Evolutionary conservation across 2,329 filamentous ascomycete species (phyloP).

Genomic region (Verticillium nubilum): DNA sequence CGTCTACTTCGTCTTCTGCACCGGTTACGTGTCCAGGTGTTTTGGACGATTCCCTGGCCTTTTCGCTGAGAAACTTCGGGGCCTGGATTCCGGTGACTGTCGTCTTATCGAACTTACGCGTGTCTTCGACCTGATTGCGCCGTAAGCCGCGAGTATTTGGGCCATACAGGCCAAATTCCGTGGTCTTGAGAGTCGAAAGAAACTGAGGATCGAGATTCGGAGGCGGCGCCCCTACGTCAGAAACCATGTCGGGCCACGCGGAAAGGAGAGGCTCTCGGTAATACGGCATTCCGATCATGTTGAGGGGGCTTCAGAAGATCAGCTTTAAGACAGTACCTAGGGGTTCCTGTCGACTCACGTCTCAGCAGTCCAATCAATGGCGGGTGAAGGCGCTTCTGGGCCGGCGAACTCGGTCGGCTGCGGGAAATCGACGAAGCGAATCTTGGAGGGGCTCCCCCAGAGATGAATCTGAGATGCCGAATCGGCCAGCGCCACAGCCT

Average conservation of each 20-base stretch:
- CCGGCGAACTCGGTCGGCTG: slow-evolving; percentile 75
- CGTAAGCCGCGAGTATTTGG: slow-evolving; percentile 67
- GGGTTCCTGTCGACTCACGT: slow-evolving; percentile 42
- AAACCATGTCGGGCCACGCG: slow-evolving; percentile 82
- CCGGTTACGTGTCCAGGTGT: slow-evolving; percentile 34
- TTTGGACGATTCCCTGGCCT: slow-evolving; percentile 63
- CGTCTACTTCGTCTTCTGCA: slow-evolving; percentile 40
- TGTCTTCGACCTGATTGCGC: slow-evolving; percentile 80
- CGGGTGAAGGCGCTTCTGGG: slow-evolving; percentile 48
- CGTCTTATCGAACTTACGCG: slow-evolving; percentile 55
- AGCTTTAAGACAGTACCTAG: not conserved
- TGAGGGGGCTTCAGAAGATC: slow-evolving; percentile 59
- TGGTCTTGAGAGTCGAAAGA: slow-evolving; percentile 60
- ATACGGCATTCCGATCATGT: slow-evolving; percentile 83
- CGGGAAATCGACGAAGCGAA: slow-evolving; percentile 79
- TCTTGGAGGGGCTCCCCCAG: slow-evolving; percentile 81
- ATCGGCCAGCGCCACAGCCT: slow-evolving; percentile 77
- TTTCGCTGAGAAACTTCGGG: slow-evolving; percentile 93
- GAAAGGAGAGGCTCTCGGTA: slow-evolving; percentile 86
- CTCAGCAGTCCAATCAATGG: slow-evolving; percentile 66
- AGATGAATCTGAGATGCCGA: slow-evolving; percentile 74
- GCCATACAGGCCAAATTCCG: slow-evolving; percentile 73
- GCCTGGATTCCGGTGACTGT: slow-evolving; percentile 60
- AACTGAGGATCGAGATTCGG: slow-evolving; percentile 67
- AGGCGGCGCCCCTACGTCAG: slow-evolving; percentile 80